These are phyloP conservation scores for Maudiozyma serrabonitensis DNA, from an alignment of 805 yeast genomes.

Conservation along the genomic window DNA sequence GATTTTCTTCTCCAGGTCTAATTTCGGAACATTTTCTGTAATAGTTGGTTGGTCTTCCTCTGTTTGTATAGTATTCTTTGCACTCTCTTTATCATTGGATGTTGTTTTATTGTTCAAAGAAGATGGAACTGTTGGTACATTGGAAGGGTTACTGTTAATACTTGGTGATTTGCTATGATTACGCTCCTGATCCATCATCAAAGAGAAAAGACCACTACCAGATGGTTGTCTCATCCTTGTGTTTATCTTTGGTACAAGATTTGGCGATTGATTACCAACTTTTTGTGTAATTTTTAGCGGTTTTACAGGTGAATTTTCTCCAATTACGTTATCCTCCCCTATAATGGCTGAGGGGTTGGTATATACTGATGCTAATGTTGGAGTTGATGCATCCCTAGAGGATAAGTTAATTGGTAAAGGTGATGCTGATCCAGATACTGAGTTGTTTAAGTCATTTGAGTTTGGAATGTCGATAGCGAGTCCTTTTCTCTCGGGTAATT, in stretches of 20 bases:
- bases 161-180: neutral
- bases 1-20: no score
- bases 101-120: neutral
- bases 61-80: neutral
- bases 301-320: constrained; percentile 38
- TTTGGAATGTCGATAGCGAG: neutral
- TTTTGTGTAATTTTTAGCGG: constrained; percentile 62
- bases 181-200: constrained; percentile 10
- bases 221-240: constrained; percentile 19
- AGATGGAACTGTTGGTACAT: neutral
- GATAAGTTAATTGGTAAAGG: neutral
- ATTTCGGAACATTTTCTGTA: no score
- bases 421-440: neutral
- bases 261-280: constrained; percentile 4
- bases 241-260: constrained; percentile 2
- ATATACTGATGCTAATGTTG: neutral
- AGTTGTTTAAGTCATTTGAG: neutral
- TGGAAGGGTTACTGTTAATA: neutral
- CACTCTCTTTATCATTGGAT: neutral
- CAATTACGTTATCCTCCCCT: neutral
- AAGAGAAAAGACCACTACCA: constrained; percentile 18
- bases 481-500: neutral
- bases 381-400: neutral
- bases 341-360: constrained; percentile 1
- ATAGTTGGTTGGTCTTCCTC: neutral